Evolutionary conservation across 2,329 filamentous ascomycete species (phyloP).

Genomic region (Claviceps quebecensis): DNA sequence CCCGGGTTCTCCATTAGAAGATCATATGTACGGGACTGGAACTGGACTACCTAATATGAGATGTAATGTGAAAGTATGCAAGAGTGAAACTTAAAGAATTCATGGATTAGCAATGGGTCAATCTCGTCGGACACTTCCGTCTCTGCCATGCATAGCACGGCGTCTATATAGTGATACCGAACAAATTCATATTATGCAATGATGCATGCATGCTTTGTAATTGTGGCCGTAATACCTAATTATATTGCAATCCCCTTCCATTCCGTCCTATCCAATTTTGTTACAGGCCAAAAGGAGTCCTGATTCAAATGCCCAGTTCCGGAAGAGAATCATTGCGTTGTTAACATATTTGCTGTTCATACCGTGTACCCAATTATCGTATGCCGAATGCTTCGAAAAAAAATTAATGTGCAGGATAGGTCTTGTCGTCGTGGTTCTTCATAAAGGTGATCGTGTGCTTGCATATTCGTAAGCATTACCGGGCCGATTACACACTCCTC

Average conservation of each 20-base stretch:
- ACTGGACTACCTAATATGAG: too few species aligned
- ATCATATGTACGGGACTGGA: too few species aligned
- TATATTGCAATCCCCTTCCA: not conserved
- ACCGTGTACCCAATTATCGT: not conserved
- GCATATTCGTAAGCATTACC: too few species aligned
- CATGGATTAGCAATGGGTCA: not conserved
- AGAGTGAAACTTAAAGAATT: not conserved
- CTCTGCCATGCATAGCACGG: conserved; percentile 1
- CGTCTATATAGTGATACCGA: not conserved
- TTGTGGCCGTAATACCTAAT: not conserved
- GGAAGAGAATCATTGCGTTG: not conserved
- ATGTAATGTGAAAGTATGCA: not conserved
- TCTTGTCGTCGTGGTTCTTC: not conserved
- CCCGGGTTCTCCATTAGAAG: too few species aligned
- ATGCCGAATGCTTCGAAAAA: not conserved
- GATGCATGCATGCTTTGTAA: not conserved
- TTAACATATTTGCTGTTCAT: not conserved
- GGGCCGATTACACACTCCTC: too few species aligned
- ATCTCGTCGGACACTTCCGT: not conserved
- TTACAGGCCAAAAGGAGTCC: not conserved
- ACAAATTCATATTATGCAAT: not conserved
- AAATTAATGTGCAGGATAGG: not conserved
- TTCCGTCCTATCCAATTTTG: not conserved
- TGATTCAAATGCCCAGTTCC: too few species aligned
- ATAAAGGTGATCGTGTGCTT: not conserved